Evolutionary conservation across 139 green algal species (phyloP).

Genomic region (Mesotaenium endlicherianum): DNA sequence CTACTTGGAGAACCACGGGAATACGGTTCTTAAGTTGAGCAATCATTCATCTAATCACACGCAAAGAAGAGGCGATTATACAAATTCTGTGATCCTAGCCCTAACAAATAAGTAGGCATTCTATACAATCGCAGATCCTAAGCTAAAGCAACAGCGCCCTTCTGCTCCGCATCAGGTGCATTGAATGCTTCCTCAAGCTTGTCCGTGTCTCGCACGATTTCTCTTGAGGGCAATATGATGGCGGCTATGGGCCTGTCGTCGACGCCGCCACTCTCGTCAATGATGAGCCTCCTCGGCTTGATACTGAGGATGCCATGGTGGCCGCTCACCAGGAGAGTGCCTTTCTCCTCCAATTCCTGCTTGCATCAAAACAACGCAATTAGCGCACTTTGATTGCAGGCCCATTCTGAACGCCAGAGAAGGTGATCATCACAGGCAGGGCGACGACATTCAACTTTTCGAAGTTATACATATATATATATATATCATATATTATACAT

Average conservation of each 20-base stretch:
- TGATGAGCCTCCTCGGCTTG: conserved; percentile 29
- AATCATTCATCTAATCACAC: no score
- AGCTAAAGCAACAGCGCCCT: no score
- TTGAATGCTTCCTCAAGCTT: background rate
- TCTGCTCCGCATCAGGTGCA: no score
- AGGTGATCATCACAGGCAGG: background rate
- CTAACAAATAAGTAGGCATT: no score
- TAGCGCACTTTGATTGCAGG: background rate
- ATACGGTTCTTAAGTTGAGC: no score
- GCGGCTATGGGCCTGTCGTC: conserved; percentile 29
- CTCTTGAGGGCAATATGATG: conserved; percentile 28
- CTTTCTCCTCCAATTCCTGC: conserved; percentile 22
- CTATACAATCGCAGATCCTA: no score
- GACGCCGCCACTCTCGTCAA: conserved; percentile 46
- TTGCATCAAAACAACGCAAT: background rate
- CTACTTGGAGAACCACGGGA: no score
- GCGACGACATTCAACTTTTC: background rate
- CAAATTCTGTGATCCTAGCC: no score
- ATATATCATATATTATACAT: background rate
- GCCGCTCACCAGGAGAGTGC: conserved; percentile 44
- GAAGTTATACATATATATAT: conserved; percentile 1
- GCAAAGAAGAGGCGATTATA: no score
- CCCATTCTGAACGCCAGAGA: background rate
- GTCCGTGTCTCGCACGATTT: conserved; percentile 40
- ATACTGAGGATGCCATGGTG: conserved; percentile 48